Percentiles rank a stretch among this genome's conserved stretches.
phyloP scores from a whole-genome alignment of 441 rosid species.

The Jatropha podagrica region DNA sequence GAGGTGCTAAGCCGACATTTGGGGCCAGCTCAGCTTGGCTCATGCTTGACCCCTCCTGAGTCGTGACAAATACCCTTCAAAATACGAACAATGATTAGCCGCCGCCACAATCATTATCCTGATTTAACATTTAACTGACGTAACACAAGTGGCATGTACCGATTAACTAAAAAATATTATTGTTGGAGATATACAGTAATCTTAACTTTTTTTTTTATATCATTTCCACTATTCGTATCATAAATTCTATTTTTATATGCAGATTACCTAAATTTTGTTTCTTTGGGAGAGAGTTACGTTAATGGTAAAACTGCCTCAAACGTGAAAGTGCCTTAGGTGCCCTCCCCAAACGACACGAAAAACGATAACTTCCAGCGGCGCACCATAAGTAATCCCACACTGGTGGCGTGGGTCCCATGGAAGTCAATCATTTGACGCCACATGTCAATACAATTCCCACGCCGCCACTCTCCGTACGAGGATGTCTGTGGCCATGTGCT shows the following conservation, averaged over 20 bases:
- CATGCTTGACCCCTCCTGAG: background rate
- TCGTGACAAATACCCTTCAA: background rate
- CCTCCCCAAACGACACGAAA: background rate
- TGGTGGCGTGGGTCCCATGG: background rate
- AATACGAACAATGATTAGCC: background rate
- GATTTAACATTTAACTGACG: background rate
- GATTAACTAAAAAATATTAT: too few relatives aligned
- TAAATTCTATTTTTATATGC: too few relatives aligned
- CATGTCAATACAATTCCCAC: background rate
- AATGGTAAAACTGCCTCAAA: background rate
- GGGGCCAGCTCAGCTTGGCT: too few relatives aligned
- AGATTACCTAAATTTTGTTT: too few relatives aligned
- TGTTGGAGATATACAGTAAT: too few relatives aligned
- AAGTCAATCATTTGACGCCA: background rate
- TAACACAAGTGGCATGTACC: too few relatives aligned
- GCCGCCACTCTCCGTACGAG: constrained; percentile 32
- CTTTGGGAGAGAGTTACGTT: too few relatives aligned
- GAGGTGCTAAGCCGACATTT: too few relatives aligned
- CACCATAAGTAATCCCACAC: background rate
- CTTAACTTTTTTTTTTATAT: too few relatives aligned
- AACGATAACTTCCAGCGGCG: background rate
- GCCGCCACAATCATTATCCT: background rate
- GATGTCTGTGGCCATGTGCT: constrained; percentile 27
- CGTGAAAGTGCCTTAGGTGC: background rate
- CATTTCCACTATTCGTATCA: too few relatives aligned